Base-by-base conservation (phyloP, 2,329 filamentous ascomycete species). In the Salinomyces thailandicus region DNA sequence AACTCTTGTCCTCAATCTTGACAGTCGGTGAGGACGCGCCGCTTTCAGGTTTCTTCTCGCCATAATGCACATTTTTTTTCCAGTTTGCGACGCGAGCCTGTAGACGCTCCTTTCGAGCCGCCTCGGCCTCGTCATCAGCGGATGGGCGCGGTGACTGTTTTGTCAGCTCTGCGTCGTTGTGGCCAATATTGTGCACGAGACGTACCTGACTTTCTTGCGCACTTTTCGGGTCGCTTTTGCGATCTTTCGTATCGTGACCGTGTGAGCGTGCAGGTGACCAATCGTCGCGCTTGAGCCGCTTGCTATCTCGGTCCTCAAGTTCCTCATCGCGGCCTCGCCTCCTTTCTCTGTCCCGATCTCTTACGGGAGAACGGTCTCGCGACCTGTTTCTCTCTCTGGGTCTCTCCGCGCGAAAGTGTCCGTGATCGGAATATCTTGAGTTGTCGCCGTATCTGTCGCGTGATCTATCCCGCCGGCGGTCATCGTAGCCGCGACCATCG, bases 31-130 rank as follows among this genome's bases (percentile, higher is more conserved):
- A 74, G 30, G 59, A 62, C 37, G 64, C 74, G 36, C 74, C 72
- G 61, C 73, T 81, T 48, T 75, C 69, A 26, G 79, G 73, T 45
- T 84, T 44, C 73, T 73, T 50, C 80, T 79, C 49, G 80, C 69
- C 56, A 85, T 80, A 18, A 43, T 35, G 62, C 87, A 89, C 61
- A 9, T 26, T 26, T 26, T 85, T 82, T 63, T 94, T 94, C 87
- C 86, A 94, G 39, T 84, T 83, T 58, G 89, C 84, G 18, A 93
- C 64, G 56, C 85, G 87, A 18, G 84, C 84, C 29, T 86, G 69
- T 44, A 83, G 71, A 6, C 41, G 39, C 18, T 43, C 43, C 26
- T 36, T 31, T 6, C 20, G 24, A 13, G 36, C 37, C 37, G 33
- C 26, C 18, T 41, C 49, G 11, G 37, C 33, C 37, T 39, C 35